Evolutionary conservation across 345 rosid species (phyloP).

Genomic region (Rubroshorea leprosula): DNA sequence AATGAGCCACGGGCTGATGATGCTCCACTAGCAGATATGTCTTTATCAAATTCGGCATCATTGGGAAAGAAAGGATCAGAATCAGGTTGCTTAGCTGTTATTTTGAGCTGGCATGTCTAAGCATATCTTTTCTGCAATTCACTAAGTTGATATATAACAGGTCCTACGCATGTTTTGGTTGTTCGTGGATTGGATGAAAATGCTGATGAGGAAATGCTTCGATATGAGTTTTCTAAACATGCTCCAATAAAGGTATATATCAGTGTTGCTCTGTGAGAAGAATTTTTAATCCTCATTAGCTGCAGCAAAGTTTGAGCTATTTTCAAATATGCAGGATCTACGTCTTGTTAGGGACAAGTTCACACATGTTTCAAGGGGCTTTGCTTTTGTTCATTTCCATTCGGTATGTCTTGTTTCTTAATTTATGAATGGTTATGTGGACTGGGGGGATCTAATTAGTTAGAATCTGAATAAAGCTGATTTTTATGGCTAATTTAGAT

Average conservation of each 20-base stretch:
- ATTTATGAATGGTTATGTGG: too few species aligned
- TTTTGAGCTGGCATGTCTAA: slow-evolving; percentile 15
- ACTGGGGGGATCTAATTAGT: too few species aligned
- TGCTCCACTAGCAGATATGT: slow-evolving; percentile 82
- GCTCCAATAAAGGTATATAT: slow-evolving; percentile 82
- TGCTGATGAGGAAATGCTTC: slow-evolving; percentile 98
- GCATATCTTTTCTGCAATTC: slow-evolving; percentile 10
- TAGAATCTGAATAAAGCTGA: not conserved
- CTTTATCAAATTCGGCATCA: slow-evolving; percentile 47
- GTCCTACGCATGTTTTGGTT: slow-evolving; percentile 96
- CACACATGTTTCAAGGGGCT: slow-evolving; percentile 98
- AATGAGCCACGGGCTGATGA: slow-evolving; percentile 92
- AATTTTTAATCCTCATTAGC: slow-evolving; percentile 6
- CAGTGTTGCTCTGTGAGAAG: not conserved
- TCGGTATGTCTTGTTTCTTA: slow-evolving; percentile 46
- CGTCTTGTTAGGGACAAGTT: slow-evolving; percentile 98
- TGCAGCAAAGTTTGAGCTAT: not conserved
- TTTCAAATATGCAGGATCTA: slow-evolving; percentile 71
- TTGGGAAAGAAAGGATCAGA: slow-evolving; percentile 71
- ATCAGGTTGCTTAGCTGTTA: slow-evolving; percentile 52
- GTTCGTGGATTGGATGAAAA: slow-evolving; percentile 98
- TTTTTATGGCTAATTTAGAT: not conserved
- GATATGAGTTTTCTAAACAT: slow-evolving; percentile 95
- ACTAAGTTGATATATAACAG: slow-evolving; percentile 32
- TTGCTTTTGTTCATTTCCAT: slow-evolving; percentile 89